Conservation (phyloP, 1,284 basidiomycete species). For the Ustilago xerochloae region DNA sequence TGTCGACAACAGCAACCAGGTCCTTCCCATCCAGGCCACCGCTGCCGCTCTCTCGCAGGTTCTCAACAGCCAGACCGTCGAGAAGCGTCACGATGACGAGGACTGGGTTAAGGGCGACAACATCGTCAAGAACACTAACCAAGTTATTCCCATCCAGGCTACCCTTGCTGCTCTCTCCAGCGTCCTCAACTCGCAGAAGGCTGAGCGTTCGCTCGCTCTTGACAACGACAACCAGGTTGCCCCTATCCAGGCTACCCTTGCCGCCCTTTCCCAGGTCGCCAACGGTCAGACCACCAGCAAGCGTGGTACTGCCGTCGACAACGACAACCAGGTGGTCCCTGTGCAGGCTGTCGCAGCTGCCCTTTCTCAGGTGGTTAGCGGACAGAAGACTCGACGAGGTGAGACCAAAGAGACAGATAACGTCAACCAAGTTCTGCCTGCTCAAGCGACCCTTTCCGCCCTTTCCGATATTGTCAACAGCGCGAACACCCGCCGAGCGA, state of each 20-base stretch:
- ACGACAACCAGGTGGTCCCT: conserved; percentile 41
- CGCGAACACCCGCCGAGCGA: conserved; percentile 53
- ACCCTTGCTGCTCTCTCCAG: conserved; percentile 35
- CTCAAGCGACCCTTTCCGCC: conserved; percentile 51
- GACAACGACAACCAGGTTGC: conserved; percentile 38
- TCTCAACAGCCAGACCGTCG: conserved; percentile 32
- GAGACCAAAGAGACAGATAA: conserved; percentile 33
- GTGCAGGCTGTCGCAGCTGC: conserved; percentile 37
- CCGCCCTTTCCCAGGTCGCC: conserved; percentile 35
- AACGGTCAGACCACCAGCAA: conserved; percentile 26
- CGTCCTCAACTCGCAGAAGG: conserved; percentile 38
- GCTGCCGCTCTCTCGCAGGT: conserved; percentile 32
- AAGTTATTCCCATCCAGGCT: conserved; percentile 39
- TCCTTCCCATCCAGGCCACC: conserved; percentile 41
- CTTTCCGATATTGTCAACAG: conserved; percentile 52
- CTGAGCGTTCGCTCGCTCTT: conserved; percentile 8
- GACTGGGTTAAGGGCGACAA: too few species aligned
- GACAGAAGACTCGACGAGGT: conserved; percentile 46
- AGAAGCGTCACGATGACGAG: too few species aligned
- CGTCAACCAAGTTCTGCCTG: conserved; percentile 48
- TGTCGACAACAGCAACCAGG: conserved; percentile 23
- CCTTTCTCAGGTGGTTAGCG: conserved; percentile 37
- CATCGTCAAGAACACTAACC: conserved; percentile 18
- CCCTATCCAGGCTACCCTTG: conserved; percentile 44
- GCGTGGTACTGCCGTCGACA: conserved; percentile 16